phyloP scores from a whole-genome alignment of 495 filamentous ascomycete species.

The Cladorrhinum samala region DNA sequence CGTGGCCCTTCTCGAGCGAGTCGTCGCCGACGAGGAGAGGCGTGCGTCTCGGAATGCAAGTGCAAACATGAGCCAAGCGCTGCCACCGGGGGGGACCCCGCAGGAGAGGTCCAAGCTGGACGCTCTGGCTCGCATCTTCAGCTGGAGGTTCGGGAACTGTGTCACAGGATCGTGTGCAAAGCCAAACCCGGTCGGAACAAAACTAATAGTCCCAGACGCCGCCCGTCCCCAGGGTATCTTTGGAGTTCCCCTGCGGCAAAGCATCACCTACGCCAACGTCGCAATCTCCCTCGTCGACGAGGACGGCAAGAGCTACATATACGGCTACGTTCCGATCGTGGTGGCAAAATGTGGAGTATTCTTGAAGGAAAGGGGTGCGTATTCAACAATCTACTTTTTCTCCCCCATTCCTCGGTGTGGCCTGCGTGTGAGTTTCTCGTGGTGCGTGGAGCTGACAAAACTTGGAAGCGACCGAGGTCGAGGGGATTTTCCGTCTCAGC shows the following conservation, averaged over 20 bases:
- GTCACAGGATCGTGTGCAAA: conserved; percentile 8
- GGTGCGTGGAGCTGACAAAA: conserved; percentile 11
- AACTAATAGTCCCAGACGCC: conserved; percentile 29
- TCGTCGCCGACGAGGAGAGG: conserved; percentile 12
- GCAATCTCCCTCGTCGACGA: conserved; percentile 93
- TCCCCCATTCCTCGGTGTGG: not conserved
- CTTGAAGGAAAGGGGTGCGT: conserved; percentile 93
- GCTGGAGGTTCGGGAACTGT: conserved; percentile 11
- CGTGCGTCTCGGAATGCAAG: conserved; percentile 24
- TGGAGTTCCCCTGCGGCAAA: conserved; percentile 86
- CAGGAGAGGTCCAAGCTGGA: conserved; percentile 15
- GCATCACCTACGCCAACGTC: conserved; percentile 97
- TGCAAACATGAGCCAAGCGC: conserved; percentile 21
- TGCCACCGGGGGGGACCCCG: conserved; percentile 5
- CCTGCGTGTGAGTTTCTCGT: not conserved
- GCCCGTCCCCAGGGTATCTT: conserved; percentile 60
- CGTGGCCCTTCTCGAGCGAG: conserved; percentile 11
- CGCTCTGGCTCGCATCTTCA: conserved; percentile 15
- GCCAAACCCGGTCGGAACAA: conserved; percentile 5
- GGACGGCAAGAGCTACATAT: conserved; percentile 89
- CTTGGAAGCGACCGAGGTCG: conserved; percentile 77
- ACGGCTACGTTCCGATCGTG: conserved; percentile 97
- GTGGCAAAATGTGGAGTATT: conserved; percentile 98
- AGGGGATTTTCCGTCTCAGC: conserved; percentile 94
- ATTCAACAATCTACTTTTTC: too few species aligned